Evolutionary conservation across 768 basidiomycete genomes (phyloP).

Genomic region (Tylopilus vinaceipallidus): DNA sequence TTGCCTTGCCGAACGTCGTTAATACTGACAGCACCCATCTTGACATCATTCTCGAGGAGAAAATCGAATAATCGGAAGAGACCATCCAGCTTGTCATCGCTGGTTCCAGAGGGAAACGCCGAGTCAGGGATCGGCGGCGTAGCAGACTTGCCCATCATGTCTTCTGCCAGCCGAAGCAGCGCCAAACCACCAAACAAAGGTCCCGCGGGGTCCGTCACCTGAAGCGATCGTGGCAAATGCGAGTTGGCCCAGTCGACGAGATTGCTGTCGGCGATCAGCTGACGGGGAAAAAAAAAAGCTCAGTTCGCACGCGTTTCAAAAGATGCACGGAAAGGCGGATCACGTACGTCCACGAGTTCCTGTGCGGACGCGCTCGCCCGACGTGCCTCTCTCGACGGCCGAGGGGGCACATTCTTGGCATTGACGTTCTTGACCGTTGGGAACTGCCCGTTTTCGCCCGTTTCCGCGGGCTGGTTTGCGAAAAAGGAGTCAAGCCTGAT

Average conservation of each 20-base stretch:
- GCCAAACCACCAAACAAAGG: slow-evolving; percentile 67
- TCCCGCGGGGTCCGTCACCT: slow-evolving; percentile 45
- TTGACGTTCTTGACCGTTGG: slow-evolving; percentile 5
- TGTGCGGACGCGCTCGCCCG: slow-evolving; percentile 35
- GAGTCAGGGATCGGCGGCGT: slow-evolving; percentile 76
- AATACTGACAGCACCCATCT: slow-evolving; percentile 89
- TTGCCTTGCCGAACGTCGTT: slow-evolving; percentile 88
- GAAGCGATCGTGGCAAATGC: slow-evolving; percentile 64
- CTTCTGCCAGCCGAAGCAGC: slow-evolving; percentile 83
- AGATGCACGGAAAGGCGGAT: not conserved
- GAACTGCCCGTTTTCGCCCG: slow-evolving; percentile 15
- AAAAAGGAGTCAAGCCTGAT: slow-evolving; percentile 56
- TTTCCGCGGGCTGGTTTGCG: slow-evolving; percentile 35
- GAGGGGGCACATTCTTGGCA: slow-evolving; percentile 45
- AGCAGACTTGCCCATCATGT: slow-evolving; percentile 62
- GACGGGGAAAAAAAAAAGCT: not conserved
- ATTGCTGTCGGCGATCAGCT: slow-evolving; percentile 39
- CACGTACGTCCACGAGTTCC: slow-evolving; percentile 19
- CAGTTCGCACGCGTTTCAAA: slow-evolving; percentile 2
- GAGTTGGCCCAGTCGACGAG: slow-evolving; percentile 89
- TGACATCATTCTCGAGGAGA: slow-evolving; percentile 86
- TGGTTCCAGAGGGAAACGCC: slow-evolving; percentile 65
- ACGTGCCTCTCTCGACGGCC: slow-evolving; percentile 67
- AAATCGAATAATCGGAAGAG: slow-evolving; percentile 91
- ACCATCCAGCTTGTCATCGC: slow-evolving; percentile 82